A percentile compares a stretch with the other conserved stretches of the same genome.
Conservation (phyloP, 2,329 filamentous ascomycete species). For the Colletotrichum tabaci region DNA sequence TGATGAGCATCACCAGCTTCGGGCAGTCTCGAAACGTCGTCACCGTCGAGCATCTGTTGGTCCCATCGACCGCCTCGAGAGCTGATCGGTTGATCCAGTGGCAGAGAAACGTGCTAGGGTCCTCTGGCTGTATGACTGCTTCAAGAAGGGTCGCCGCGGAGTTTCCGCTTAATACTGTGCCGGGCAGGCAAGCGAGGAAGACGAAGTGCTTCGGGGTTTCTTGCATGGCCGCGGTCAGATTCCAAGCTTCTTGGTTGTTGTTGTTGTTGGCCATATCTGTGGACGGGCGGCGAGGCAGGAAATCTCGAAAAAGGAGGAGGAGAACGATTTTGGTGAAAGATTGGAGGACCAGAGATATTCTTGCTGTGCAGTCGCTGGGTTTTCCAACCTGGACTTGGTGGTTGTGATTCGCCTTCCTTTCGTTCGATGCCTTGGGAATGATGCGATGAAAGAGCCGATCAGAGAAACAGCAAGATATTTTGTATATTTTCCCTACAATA, state of each 20-base stretch:
- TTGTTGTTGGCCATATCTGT: too few relatives aligned
- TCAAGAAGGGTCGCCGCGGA: neutral
- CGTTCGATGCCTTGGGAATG: neutral
- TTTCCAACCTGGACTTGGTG: neutral
- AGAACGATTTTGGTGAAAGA: neutral
- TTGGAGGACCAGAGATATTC: neutral
- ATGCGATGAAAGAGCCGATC: too few relatives aligned
- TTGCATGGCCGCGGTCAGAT: too few relatives aligned
- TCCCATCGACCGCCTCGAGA: too few relatives aligned
- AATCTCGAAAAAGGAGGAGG: neutral
- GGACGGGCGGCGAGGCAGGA: too few relatives aligned
- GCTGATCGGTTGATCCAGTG: neutral
- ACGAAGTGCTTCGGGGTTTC: constrained; percentile 9
- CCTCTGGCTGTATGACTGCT: neutral
- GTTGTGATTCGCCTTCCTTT: neutral
- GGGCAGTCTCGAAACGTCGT: neutral
- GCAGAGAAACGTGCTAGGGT: neutral
- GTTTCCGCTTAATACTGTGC: neutral
- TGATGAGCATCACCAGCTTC: constrained; percentile 10
- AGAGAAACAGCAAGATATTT: too few relatives aligned
- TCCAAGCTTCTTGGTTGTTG: too few relatives aligned
- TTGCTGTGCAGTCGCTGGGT: neutral
- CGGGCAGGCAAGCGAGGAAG: neutral
- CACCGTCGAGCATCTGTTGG: too few relatives aligned
- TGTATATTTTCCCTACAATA: too few relatives aligned